Base-by-base conservation (phyloP, 805 yeast species). In the Hanseniaspora pseudoguilliermondii region DNA sequence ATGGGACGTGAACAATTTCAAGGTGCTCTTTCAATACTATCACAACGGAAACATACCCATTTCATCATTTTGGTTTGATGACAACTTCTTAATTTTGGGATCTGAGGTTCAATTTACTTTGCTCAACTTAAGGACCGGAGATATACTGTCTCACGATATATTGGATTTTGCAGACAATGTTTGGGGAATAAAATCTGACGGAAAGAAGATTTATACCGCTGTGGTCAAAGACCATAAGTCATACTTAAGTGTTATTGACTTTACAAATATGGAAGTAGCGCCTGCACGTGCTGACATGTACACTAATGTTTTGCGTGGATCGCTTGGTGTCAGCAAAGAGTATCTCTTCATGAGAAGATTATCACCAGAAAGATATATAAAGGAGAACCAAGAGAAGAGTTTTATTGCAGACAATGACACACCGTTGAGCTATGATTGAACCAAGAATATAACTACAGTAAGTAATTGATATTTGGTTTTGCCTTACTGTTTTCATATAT, bases 151-250 rank as follows among this genome's bases (percentile, higher is more conserved):
- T 55, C 71, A 78, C 21, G 89, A 88, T 60, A 69, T 93, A 54
- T 71, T 90, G 48, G 73, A 78, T 3, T 90, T 84, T 65, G 82
- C 86, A 16, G 95, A 93, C 10, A 84, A 86, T 40, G 88, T 91
- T 38, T 93, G 98, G 98, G 96, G 93, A 61, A 96, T 91, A 2
- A 79, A 84, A 63, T 87, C 89, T 63, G 95, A 88, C 64, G 80
- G 82, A 60, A 78, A 84, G 58, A 76, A 89, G 52, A 85, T 97
- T 65, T 86, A 91, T 40, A 91, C 95, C 21, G 97, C 98, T 0
- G 93, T 90, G 10, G 95, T 88, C 66, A 75, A 80, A 55, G 80
- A 77, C 41, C 78, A 78, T 10, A 76, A 75, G 59, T 87, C 96
- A 2, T 84, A 73, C 65, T 81, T 93, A 58, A 97, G 90, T 67